Percentiles rank a stretch among this genome's conserved stretches.
Conservation (phyloP, 257 asterid genomes). For the Solanum ahanhuiri region DNA sequence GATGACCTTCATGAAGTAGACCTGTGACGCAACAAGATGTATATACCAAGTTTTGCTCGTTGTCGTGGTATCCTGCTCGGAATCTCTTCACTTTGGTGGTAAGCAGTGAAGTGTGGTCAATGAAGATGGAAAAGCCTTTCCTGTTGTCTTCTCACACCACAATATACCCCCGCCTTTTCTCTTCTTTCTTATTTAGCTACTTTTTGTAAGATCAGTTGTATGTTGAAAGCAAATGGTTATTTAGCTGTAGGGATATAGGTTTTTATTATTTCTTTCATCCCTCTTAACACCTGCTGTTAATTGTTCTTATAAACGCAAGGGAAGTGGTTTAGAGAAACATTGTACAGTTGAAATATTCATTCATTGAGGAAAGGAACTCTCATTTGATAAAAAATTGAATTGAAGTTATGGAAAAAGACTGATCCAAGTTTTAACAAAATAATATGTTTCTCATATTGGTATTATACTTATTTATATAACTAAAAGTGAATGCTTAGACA, state of each 20-base stretch:
- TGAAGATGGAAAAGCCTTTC: not conserved
- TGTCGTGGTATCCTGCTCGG: not conserved
- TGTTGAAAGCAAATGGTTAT: slow-evolving; percentile 25
- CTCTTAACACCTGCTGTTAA: not conserved
- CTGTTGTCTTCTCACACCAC: not conserved
- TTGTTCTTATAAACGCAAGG: not conserved
- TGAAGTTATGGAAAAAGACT: not conserved
- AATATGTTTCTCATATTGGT: not conserved
- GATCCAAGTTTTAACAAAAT: not conserved
- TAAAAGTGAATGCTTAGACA: not conserved
- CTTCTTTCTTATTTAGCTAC: not conserved
- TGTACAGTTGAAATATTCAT: slow-evolving; percentile 51
- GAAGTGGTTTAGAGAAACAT: slow-evolving; percentile 4
- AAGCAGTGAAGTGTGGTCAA: not conserved
- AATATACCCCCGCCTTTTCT: not conserved
- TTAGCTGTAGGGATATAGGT: slow-evolving; percentile 29
- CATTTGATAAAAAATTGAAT: not conserved
- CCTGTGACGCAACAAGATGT: slow-evolving; percentile 48
- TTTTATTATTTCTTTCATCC: slow-evolving; percentile 8
- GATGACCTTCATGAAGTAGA: slow-evolving; percentile 95
- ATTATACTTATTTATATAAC: not conserved
- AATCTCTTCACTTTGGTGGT: not conserved
- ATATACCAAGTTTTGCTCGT: slow-evolving; percentile 32
- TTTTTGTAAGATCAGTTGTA: slow-evolving; percentile 23
- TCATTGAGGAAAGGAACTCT: not conserved